Base-by-base conservation (phyloP, 129 eudicot genomes). In the Tagetes patula region DNA sequence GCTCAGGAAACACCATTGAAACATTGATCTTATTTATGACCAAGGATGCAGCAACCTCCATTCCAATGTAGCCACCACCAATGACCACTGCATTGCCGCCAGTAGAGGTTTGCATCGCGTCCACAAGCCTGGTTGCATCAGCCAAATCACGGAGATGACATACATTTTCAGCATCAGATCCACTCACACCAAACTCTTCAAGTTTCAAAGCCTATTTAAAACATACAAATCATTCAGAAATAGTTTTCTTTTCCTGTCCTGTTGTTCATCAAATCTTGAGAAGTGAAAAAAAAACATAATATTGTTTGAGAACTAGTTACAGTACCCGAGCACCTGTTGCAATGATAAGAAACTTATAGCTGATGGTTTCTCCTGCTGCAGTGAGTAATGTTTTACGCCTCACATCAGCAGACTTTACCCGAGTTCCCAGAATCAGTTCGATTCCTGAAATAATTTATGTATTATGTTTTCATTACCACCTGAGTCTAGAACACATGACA, bases 321-420 rank as follows among this genome's bases (percentile, higher is more conserved):
- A 85, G 81, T 94, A 94, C 99, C 99, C 99, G 87, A 67, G 99
- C 99, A 84, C 99, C 97, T 68, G 97, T 94, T 80, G 99, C 99
- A 49, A 94, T 85, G 71, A 94, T 86, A 74, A 94, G 99, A 83
- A 71, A 72, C 56, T 86, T 88, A 92, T 94, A 94, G 85, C 96
- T 94, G 82, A 94, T 94, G 54, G 97, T 90, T 87, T 94, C 99
- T 70, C 99, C 99, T 10, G 97, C 79, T 67, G 89, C 91, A 73
- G 97, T 65, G 14, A 65, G 70, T 41, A 65, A 41, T 65, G 70
- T 65, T 41, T 65, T 65, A 42, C 70, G 53, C 9, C 70, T 40
- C 74, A 65, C 53, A 30, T 65, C 70, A 65, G 70, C 70, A 65
- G 70, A 65, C 37, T 65, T 65, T 42, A 65, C 70, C 14, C 70